Evolutionary conservation across 495 filamentous ascomycete genomes (phyloP), one percentile per base, ranked within the genome.

Genomic region (Pyronema omphalodes): DNA sequence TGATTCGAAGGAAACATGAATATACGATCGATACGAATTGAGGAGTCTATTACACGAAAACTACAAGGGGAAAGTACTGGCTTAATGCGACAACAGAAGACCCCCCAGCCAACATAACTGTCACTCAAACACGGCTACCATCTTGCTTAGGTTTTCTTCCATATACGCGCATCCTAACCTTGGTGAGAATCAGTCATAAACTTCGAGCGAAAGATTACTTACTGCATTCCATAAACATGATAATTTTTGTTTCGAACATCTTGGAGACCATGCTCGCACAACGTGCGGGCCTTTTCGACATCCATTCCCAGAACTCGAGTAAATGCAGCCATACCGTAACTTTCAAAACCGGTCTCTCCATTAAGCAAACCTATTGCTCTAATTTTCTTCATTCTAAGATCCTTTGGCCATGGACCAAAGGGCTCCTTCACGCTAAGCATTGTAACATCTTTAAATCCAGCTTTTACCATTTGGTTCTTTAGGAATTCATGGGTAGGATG

Each of bases 321-420:
- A 11, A 36, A 12, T 5, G 47, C 47, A 1, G 19, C 47, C 47
- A 50, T 34, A 34, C 11, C 47, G n/a, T 50, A 50, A 8, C 23
- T 34, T 3, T 50, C 29, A 19, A 34, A n/a, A 1, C 47, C 47
- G n/a, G 47, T 50, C 19, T 50, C 47, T 17, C 3, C 9, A 23
- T 12, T 19, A 4, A 50, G 3, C 47, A 50, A 12, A 5, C 23
- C 18, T 4, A 50, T 50, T 11, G 47, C 47, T 1, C 72, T 71
- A 17, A 73, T 61, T 33, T 73, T 70, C 58, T 73, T 76, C 49
- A 72, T 59, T 35, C 71, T 70, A 14, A 66, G 64, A 51, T 76
- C 71, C 50, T 69, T 71, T 39, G 72, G 67, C 72, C 73, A 76
- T 15, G 71, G 68, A 44, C 68, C 69, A 59, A 72, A 61, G 1